phyloP scores from a whole-genome alignment of 176 grass and related monocot genomes.

The Rhipidocladum racemiflorum region DNA sequence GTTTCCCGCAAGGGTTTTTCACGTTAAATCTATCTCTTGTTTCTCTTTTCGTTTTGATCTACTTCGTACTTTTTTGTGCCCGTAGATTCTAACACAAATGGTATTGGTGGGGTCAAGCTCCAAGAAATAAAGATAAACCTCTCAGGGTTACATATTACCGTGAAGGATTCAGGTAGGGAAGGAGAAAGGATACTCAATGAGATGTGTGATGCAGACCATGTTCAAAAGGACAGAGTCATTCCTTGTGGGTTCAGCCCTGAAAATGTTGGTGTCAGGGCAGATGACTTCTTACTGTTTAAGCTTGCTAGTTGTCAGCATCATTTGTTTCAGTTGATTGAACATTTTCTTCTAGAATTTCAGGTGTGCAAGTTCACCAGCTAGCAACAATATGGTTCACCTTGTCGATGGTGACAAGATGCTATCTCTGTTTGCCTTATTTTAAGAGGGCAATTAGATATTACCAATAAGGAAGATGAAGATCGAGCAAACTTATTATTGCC shows the following conservation, averaged over 20 bases:
- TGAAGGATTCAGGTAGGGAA: conserved; percentile 71
- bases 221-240: conserved; percentile 3
- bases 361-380: conserved; percentile 61
- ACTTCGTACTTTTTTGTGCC: no score
- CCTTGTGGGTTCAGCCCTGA: conserved; percentile 55
- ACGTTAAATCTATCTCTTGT: no score
- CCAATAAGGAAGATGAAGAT: conserved; percentile 27
- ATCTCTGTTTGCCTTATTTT: conserved; percentile 82
- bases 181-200: conserved; percentile 33
- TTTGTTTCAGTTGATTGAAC: not conserved
- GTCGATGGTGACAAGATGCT: conserved; percentile 91
- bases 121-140: conserved; percentile 36
- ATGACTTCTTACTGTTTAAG: not conserved
- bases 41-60: no score
- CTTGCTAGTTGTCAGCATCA: not conserved
- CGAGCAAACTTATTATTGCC: conserved; percentile 33
- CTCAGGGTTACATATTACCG: conserved; percentile 46
- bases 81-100: no score
- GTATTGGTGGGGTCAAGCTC: conserved; percentile 77
- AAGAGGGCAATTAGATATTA: conserved; percentile 64
- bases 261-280: conserved; percentile 60
- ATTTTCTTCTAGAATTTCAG: conserved; percentile 28
- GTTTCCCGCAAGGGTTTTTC: no score
- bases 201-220: no score
- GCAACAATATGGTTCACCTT: conserved; percentile 58